Conservation (phyloP, 805 yeast species). For the Teunomyces funiuensis region DNA sequence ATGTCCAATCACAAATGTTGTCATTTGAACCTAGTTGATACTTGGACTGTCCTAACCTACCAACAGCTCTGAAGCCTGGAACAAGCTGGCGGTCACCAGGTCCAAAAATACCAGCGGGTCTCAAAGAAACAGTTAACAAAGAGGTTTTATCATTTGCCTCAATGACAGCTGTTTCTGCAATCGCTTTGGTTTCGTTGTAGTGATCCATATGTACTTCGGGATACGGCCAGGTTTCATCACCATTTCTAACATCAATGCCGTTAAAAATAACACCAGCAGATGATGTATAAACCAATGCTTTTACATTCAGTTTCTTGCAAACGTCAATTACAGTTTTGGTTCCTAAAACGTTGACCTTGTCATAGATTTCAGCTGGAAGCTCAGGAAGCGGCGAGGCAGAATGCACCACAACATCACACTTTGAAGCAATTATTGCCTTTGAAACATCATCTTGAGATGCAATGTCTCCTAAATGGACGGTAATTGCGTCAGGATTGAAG, state of each 20-base stretch:
- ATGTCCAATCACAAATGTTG: constrained; percentile 94
- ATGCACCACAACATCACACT: constrained; percentile 81
- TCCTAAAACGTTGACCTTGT: constrained; percentile 88
- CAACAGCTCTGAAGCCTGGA: constrained; percentile 85
- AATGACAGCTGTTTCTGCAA: constrained; percentile 81
- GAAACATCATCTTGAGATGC: constrained; percentile 70
- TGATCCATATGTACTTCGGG: constrained; percentile 94
- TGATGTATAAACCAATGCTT: constrained; percentile 87
- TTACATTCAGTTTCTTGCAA: constrained; percentile 50
- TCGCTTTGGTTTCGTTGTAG: constrained; percentile 91
- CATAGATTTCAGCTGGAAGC: constrained; percentile 66
- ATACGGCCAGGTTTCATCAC: constrained; percentile 92
- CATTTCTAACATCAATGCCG: constrained; percentile 90
- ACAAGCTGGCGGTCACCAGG: constrained; percentile 98
- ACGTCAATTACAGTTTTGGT: constrained; percentile 72
- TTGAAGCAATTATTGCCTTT: constrained; percentile 55
- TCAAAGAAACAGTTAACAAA: constrained; percentile 76
- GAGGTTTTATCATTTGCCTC: constrained; percentile 60
- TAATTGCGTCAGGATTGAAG: constrained; percentile 59
- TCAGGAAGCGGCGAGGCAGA: constrained; percentile 98
- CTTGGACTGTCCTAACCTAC: constrained; percentile 80
- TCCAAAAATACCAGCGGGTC: constrained; percentile 98
- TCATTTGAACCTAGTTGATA: constrained; percentile 94
- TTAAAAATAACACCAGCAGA: constrained; percentile 97
- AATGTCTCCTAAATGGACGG: constrained; percentile 77